These are phyloP conservation scores for Salix suchowensis DNA, from an alignment of 345 rosid species.

Conservation along the genomic window DNA sequence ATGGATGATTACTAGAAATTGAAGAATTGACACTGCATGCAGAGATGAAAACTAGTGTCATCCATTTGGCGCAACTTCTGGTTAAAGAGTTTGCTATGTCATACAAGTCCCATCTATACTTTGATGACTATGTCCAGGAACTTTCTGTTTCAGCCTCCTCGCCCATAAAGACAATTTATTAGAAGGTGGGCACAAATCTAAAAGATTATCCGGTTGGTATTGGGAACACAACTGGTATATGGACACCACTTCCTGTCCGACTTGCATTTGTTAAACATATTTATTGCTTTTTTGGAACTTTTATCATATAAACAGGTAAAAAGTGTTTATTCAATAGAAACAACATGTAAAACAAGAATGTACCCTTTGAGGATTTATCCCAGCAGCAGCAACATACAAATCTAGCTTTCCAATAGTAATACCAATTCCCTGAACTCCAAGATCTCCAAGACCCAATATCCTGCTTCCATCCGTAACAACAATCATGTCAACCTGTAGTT, in stretches of 20 bases:
- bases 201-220: not conserved
- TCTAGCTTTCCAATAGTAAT: conserved; percentile 94
- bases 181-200: not conserved
- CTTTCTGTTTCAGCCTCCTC: not conserved
- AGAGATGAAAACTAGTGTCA: not conserved
- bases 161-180: not conserved
- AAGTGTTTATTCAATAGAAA: not conserved
- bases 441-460: conserved; percentile 96
- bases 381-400: conserved; percentile 97
- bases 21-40: not conserved
- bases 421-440: conserved; percentile 97
- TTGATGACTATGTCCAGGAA: not conserved
- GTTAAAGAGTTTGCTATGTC: not conserved
- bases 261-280: not conserved
- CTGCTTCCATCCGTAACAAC: conserved; percentile 99
- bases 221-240: not conserved
- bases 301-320: not conserved
- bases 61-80: not conserved
- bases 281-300: not conserved
- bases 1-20: not conserved
- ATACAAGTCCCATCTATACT: not conserved
- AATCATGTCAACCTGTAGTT: conserved; percentile 92
- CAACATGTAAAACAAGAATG: not conserved
- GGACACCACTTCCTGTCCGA: not conserved
- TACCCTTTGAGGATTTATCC: conserved; percentile 98